Evolutionary conservation across 306 rosid genomes (phyloP).

Genomic region (Canavalia ensiformis): DNA sequence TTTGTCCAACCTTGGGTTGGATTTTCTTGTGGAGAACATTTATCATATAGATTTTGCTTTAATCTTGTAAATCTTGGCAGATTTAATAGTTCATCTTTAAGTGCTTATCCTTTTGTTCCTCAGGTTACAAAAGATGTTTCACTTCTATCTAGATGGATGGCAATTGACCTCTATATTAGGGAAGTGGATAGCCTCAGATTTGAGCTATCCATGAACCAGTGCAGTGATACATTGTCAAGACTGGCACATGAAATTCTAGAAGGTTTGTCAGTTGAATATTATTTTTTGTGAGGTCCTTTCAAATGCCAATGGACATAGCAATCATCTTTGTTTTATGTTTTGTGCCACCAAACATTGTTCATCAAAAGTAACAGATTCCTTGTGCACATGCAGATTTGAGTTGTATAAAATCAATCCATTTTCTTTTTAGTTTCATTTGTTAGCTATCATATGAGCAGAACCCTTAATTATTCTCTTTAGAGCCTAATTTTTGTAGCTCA

Average conservation of each 20-base stretch:
- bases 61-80: constrained; percentile 21
- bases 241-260: constrained; percentile 83
- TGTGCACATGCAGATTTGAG: constrained; percentile 23
- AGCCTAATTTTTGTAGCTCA: constrained; percentile 15
- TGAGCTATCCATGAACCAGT: constrained; percentile 90
- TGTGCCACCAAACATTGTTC: constrained; percentile 22
- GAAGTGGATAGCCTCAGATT: constrained; percentile 90
- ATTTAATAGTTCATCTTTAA: constrained; percentile 17
- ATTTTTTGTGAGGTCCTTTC: constrained; percentile 33
- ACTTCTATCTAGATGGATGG: constrained; percentile 95
- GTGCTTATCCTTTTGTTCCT: constrained; percentile 43
- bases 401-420: constrained; percentile 22
- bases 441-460: neutral
- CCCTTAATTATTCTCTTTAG: neutral
- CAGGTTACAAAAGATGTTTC: constrained; percentile 94
- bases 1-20: constrained; percentile 28
- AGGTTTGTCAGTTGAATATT: constrained; percentile 59
- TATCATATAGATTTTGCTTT: neutral
- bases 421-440: constrained; percentile 10
- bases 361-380: constrained; percentile 3
- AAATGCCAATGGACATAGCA: constrained; percentile 31
- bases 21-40: constrained; percentile 12
- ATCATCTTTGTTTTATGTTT: constrained; percentile 23
- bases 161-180: constrained; percentile 84
- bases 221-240: constrained; percentile 73